phyloP scores from a whole-genome alignment of 306 rosid genomes.

The Neltuma alba region DNA sequence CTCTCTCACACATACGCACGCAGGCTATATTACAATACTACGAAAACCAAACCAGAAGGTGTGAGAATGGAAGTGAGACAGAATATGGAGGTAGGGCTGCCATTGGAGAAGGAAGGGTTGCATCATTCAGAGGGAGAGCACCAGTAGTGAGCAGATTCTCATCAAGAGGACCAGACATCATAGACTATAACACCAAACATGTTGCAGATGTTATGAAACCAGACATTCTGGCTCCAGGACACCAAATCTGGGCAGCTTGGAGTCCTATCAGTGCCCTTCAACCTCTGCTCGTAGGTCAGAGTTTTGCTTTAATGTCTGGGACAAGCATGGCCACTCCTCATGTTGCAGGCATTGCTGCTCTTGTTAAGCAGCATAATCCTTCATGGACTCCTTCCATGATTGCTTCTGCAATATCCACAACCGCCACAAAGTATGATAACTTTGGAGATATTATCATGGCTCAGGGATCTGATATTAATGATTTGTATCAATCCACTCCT shows the following conservation, averaged over 20 bases:
- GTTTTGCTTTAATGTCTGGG: conserved; percentile 77
- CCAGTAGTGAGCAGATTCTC: conserved; percentile 84
- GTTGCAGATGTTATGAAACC: conserved; percentile 82
- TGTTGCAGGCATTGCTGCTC: conserved; percentile 89
- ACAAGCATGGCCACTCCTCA: conserved; percentile 97
- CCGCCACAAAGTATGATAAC: conserved; percentile 64
- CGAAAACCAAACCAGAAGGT: conserved; percentile 61
- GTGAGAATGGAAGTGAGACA: conserved; percentile 43
- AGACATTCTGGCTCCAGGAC: conserved; percentile 92
- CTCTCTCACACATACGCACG: background rate
- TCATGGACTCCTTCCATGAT: conserved; percentile 90
- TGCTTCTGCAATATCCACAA: conserved; percentile 84
- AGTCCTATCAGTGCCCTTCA: conserved; percentile 69
- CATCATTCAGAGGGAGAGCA: conserved; percentile 58
- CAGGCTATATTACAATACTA: conserved; percentile 59
- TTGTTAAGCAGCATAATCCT: conserved; percentile 80
- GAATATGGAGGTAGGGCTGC: conserved; percentile 57
- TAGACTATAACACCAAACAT: conserved; percentile 41
- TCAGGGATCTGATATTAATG: conserved; percentile 51
- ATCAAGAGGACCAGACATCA: conserved; percentile 86
- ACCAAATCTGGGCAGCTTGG: conserved; percentile 97
- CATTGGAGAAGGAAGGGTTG: conserved; percentile 76
- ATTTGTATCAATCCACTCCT: conserved; percentile 66
- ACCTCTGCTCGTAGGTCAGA: conserved; percentile 61
- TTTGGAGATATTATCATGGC: conserved; percentile 70